Evolutionary conservation across 2,329 filamentous ascomycete species (phyloP).

Genomic region (Nemania sp.): DNA sequence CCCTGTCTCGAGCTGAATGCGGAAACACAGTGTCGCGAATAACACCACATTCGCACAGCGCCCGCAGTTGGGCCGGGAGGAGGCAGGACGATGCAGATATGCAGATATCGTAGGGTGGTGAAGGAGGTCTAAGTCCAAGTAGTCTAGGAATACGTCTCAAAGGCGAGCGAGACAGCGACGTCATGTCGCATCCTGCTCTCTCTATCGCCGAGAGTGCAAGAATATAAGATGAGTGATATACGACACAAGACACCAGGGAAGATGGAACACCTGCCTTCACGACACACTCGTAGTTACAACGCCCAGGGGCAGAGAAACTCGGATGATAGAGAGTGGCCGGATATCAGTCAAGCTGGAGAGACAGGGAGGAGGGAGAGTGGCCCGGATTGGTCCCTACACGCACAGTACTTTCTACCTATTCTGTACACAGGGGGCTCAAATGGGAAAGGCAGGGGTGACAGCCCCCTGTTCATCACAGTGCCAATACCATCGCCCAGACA

Average conservation of each 20-base stretch:
- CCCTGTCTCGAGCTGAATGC: slow-evolving; percentile 28
- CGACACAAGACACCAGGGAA: slow-evolving; percentile 14
- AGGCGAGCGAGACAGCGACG: slow-evolving; percentile 21
- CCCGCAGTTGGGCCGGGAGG: slow-evolving; percentile 26
- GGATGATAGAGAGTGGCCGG: slow-evolving; percentile 15
- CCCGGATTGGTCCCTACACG: slow-evolving; percentile 25
- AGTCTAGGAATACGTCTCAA: slow-evolving; percentile 6
- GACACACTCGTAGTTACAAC: background rate
- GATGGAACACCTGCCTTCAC: background rate
- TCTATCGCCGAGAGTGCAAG: slow-evolving; percentile 11
- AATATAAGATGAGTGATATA: slow-evolving; percentile 7
- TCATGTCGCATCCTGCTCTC: slow-evolving; percentile 13
- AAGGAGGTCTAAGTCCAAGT: background rate
- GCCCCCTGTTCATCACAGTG: background rate
- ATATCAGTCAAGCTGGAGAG: slow-evolving; percentile 18
- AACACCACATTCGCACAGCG: slow-evolving; percentile 25
- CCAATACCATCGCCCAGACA: background rate
- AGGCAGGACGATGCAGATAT: slow-evolving; percentile 15
- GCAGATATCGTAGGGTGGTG: slow-evolving; percentile 15
- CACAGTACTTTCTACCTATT: slow-evolving; percentile 27
- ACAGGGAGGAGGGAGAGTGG: slow-evolving; percentile 26
- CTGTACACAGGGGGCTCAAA: slow-evolving; percentile 6
- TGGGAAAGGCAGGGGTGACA: slow-evolving; percentile 16
- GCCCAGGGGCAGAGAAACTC: slow-evolving; percentile 10
- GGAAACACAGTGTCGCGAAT: slow-evolving; percentile 26